phyloP scores from a whole-genome alignment of 768 basidiomycete species.

The Boletus reticulatus region DNA sequence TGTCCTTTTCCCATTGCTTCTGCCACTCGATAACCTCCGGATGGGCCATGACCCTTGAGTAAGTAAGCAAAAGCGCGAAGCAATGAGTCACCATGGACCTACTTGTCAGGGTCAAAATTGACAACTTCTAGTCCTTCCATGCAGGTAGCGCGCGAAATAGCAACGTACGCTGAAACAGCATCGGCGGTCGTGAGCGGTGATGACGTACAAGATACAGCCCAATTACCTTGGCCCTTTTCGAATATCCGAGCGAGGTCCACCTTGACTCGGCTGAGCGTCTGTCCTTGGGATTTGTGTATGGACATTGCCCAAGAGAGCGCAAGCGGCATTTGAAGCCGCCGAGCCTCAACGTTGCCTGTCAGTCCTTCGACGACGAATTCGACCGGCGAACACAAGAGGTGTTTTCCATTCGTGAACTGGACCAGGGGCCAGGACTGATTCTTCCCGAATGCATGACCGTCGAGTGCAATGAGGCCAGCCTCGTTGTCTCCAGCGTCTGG shows the following conservation, averaged over 20 bases:
- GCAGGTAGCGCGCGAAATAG: constrained; percentile 39
- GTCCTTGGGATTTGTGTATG: constrained; percentile 98
- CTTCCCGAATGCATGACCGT: constrained; percentile 10
- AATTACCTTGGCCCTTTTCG: constrained; percentile 66
- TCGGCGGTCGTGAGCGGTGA: not conserved
- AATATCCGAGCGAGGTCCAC: constrained; percentile 91
- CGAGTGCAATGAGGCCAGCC: constrained; percentile 18
- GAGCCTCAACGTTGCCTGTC: constrained; percentile 34
- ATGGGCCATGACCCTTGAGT: constrained; percentile 35
- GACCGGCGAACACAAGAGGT: constrained; percentile 32
- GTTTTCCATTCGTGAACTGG: constrained; percentile 31
- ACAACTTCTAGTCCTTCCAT: constrained; percentile 41
- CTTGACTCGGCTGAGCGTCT: constrained; percentile 90
- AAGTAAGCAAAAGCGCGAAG: not conserved
- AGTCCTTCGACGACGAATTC: constrained; percentile 35
- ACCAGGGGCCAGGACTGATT: constrained; percentile 35
- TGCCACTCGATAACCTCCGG: constrained; percentile 34
- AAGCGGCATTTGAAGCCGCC: constrained; percentile 62
- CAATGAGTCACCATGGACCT: not conserved
- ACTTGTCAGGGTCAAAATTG: constrained; percentile 35
- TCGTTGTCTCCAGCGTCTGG: not conserved
- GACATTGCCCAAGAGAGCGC: constrained; percentile 97
- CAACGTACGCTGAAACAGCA: constrained; percentile 29
- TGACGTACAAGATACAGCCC: not conserved
- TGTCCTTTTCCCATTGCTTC: constrained; percentile 24